Base-by-base conservation (phyloP, 2,329 filamentous ascomycete genomes). In the Hypoxylon sp. region DNA sequence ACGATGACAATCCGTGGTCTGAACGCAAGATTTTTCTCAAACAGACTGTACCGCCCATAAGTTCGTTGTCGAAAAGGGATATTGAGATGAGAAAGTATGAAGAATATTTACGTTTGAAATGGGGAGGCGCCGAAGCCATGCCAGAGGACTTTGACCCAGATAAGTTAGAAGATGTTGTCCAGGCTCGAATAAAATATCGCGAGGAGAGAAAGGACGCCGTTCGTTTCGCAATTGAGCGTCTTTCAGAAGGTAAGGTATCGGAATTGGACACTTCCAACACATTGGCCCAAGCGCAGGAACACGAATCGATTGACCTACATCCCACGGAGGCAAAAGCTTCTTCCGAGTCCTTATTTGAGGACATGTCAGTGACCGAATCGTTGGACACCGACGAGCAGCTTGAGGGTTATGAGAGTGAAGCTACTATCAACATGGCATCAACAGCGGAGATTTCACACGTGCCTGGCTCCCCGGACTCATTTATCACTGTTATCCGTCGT, bases 51-150 rank as follows among this genome's bases (percentile, higher is more conserved):
- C 51, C 44, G 3, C 44, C 31, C 35, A 10, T 7, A 4, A 37
- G 46, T 11, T 11, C 29, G 37, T 17, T 31, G 2, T 48, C 60
- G 10, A 39, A 46, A n/a, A 29, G 10, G 13, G 56, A 62, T 2
- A 6, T 31, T 2, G 27, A 54, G 29, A n/a, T 17, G 1, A 35
- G 17, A 17, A 42, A 47, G 2, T 31, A 61, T 13, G 65, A 68
- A 29, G 50, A 62, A 27, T 60, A 62, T 21, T 35, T 70, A 10
- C 59, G 65, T n/a, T 32, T 19, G 7, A 65, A 62, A 46, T 72
- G 65, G 62, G 44, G 13, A 7, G 55, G 55, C 32, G 21, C 56
- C 2, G 70, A 72, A n/a, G 52, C 62, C 24, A 64, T 70, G 32
- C 68, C 68, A 15, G 42, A 17, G 10, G 11, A 2, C 3, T 72